Evolutionary conservation across 805 yeast species (phyloP), one percentile per base, ranked within the genome.

Genomic region (Suhomyces canberraensis): DNA sequence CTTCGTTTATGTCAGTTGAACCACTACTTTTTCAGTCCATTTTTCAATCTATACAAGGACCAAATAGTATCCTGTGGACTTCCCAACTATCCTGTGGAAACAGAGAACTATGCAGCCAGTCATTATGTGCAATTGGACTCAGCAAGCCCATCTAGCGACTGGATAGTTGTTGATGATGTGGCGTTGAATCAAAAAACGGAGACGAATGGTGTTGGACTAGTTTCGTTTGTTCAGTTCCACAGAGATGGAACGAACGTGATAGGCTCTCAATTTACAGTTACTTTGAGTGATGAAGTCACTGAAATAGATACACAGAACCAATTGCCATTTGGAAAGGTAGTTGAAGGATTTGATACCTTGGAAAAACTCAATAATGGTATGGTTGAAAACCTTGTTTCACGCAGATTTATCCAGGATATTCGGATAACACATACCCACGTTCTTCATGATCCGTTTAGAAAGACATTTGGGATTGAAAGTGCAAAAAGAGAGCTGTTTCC

Each of bases 381-480:
- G 2, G 48, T 65, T 2, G 82, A 76, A 46, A 58, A 55, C 2
- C 35, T 50, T 3, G 28, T n/a, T 8, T 24, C 26, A 8, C 13
- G 36, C 15, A 22, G 47, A 4, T 31, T 39, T 8, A 15, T 35
- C 5, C 20, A 31, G 4, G 56, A 54, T 18, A 61, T 78, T 1
- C 56, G 83, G 31, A 75, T 80, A 6, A 61, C 74, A 28, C 76
- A 72, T 35, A 66, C 75, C 0, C 67, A 68, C 46, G 52, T 78
- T 3, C 46, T 80, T 7, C 67, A 75, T 29, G 82, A 79, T 50
- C 84, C 84, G 4, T 77, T 69, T 47, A 60, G 58, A 0, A 72
- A 70, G 25, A 54, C 60, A 8, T 37, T 21, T 3, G 36, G 28
- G 7, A 16, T 32, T 19, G 34, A 16, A 11, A 16, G 8, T 4